Conservation (phyloP, 192 early-diverging fungal species). For the Paraglomus occultum region DNA sequence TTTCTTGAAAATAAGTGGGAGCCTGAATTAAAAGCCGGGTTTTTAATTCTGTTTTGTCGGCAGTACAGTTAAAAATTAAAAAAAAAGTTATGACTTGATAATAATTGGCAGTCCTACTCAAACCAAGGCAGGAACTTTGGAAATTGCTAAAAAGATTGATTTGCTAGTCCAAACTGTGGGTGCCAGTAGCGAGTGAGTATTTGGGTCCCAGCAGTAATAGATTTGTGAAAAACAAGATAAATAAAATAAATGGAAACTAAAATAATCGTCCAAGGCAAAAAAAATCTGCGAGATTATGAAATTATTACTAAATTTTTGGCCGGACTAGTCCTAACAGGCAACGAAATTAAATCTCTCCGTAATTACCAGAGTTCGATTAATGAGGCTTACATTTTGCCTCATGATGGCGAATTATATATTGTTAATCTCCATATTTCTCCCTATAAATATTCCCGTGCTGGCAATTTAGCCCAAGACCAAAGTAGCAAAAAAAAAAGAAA, state of each 20-base stretch:
- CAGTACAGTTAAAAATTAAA: no score
- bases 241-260: no score
- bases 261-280: background rate
- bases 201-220: no score
- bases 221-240: no score
- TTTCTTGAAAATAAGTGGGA: background rate
- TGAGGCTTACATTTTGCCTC: conserved; percentile 1
- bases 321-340: background rate
- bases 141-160: conserved; percentile 10
- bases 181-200: no score
- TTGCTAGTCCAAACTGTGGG: conserved; percentile 9
- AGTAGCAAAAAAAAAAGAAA: background rate
- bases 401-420: background rate
- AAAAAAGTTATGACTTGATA: conserved; percentile 14
- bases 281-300: background rate
- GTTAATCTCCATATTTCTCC: background rate
- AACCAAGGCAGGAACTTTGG: conserved; percentile 19
- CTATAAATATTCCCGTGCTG: background rate
- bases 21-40: no score
- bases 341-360: background rate
- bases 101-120: conserved; percentile 1
- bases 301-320: background rate
- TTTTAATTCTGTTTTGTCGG: no score
- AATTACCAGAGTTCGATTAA: background rate
- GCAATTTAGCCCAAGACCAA: no score